phyloP scores from a whole-genome alignment of 2,329 filamentous ascomycete genomes.

The Ceratocystis lukuohia region DNA sequence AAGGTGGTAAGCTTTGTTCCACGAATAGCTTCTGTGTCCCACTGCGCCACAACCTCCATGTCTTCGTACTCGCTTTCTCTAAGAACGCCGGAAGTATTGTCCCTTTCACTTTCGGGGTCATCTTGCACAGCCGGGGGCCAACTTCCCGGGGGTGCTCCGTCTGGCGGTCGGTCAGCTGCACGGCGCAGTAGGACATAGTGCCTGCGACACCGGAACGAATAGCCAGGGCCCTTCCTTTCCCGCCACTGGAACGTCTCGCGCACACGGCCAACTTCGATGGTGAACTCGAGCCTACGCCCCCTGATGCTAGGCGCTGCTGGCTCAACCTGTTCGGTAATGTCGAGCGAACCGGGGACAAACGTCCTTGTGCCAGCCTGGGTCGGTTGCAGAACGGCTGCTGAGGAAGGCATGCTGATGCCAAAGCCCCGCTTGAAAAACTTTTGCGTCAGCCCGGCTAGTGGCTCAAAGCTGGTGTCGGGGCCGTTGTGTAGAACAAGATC shows the following conservation, averaged over 20 bases:
- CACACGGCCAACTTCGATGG: slow-evolving; percentile 26
- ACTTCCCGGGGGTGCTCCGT: slow-evolving; percentile 8
- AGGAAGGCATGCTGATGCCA: slow-evolving; percentile 18
- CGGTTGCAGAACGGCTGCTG: background rate
- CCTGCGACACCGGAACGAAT: slow-evolving; percentile 24
- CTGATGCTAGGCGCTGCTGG: slow-evolving; percentile 18
- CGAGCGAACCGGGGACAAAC: slow-evolving; percentile 11
- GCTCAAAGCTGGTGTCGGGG: slow-evolving; percentile 1
- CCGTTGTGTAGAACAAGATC: slow-evolving; percentile 15
- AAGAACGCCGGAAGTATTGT: slow-evolving; percentile 10
- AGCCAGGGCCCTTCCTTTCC: slow-evolving; percentile 25
- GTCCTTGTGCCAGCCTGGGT: background rate
- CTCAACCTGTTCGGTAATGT: slow-evolving; percentile 18
- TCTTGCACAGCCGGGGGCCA: background rate
- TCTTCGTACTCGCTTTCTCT: slow-evolving; percentile 25
- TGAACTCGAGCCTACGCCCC: slow-evolving; percentile 25
- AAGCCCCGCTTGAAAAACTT: slow-evolving; percentile 1
- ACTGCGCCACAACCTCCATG: slow-evolving; percentile 33
- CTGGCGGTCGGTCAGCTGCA: slow-evolving; percentile 19
- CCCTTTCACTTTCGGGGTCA: background rate
- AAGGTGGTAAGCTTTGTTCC: slow-evolving; percentile 29
- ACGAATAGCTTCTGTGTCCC: slow-evolving; percentile 25
- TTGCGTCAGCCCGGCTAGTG: slow-evolving; percentile 13
- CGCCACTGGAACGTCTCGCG: slow-evolving; percentile 34
- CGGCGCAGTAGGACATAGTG: slow-evolving; percentile 34